Conservation (phyloP, 2,329 filamentous ascomycete species). For the Cercospora canescens region DNA sequence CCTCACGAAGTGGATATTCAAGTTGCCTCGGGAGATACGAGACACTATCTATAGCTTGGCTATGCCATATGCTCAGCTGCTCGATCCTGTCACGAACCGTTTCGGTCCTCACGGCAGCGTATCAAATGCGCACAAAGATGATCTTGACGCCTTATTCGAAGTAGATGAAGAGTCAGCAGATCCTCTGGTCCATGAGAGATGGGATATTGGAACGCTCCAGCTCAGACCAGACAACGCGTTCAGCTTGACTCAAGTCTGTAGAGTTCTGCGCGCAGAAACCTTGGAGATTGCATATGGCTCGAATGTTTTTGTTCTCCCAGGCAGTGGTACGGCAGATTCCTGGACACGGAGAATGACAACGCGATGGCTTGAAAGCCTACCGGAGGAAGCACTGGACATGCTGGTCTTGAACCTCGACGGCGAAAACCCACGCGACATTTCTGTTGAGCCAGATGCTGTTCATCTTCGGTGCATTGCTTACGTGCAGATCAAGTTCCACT, state of each 20-base stretch:
- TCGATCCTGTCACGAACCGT: background rate
- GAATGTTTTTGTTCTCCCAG: background rate
- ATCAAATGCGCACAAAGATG: background rate
- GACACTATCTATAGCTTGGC: background rate
- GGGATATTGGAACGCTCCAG: background rate
- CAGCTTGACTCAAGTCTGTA: background rate
- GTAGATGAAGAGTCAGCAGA: background rate
- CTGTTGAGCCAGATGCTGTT: background rate
- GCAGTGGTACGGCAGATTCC: background rate
- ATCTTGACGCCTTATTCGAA: background rate
- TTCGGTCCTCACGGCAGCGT: background rate
- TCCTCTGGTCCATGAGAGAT: background rate
- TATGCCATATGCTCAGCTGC: background rate
- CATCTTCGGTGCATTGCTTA: background rate
- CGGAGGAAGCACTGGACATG: background rate
- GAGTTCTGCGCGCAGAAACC: background rate
- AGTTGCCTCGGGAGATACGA: background rate
- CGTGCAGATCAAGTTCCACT: background rate
- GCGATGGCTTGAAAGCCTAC: background rate
- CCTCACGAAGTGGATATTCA: background rate
- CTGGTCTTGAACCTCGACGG: background rate
- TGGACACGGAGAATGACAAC: background rate
- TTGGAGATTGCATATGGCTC: background rate
- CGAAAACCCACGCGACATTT: background rate
- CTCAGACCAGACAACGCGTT: background rate